Conservation (phyloP, 495 filamentous ascomycete genomes). For the Sporormia fimetaria region DNA sequence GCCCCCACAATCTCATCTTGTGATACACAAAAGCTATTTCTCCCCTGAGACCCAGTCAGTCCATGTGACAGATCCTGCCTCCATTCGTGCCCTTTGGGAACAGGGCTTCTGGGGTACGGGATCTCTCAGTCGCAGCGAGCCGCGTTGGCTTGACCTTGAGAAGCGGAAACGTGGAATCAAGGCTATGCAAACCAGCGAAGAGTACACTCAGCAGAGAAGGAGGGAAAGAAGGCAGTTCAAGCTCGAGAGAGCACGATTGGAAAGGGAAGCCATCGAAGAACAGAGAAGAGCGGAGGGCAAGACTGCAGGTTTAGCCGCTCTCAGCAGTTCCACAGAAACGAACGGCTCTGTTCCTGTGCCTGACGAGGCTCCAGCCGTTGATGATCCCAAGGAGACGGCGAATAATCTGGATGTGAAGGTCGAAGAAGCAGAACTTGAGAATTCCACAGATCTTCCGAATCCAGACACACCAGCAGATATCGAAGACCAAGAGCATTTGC, state of each 20-base stretch:
- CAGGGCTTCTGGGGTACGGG: conserved; percentile 95
- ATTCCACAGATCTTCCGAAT: not conserved
- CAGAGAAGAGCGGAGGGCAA: conserved; percentile 53
- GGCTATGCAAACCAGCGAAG: conserved; percentile 58
- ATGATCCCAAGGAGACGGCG: not conserved
- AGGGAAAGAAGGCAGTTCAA: conserved; percentile 76
- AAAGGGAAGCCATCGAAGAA: conserved; percentile 67
- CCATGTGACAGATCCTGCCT: conserved; percentile 64
- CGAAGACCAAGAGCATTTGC: conserved; percentile 76
- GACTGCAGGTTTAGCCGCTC: conserved; percentile 15
- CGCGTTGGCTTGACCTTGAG: conserved; percentile 79
- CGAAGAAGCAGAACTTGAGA: conserved; percentile 5
- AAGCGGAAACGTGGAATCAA: conserved; percentile 55
- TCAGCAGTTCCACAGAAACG: not conserved
- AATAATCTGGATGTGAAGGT: not conserved
- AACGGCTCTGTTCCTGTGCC: not conserved
- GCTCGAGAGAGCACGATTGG: conserved; percentile 73
- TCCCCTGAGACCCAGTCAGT: conserved; percentile 68
- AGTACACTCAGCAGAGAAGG: conserved; percentile 62
- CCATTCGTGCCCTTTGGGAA: conserved; percentile 79
- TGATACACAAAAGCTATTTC: conserved; percentile 61
- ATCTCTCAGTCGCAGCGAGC: conserved; percentile 81
- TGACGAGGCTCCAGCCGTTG: not conserved
- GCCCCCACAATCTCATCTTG: conserved; percentile 49
- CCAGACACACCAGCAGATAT: conserved; percentile 29